Conservation (phyloP, 495 filamentous ascomycete species). For the Acidiella bohemica region DNA sequence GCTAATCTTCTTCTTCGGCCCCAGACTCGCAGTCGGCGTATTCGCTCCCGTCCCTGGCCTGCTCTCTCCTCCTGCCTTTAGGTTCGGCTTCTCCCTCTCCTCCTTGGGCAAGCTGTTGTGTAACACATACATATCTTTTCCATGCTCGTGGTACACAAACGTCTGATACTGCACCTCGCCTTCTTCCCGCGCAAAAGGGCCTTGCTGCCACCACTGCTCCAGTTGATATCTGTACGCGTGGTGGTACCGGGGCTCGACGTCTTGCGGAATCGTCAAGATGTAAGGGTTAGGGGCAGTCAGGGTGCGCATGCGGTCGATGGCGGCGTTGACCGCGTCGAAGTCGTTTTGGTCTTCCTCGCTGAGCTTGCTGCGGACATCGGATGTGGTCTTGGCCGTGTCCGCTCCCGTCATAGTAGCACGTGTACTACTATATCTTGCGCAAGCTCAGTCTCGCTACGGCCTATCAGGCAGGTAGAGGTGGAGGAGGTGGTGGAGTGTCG, state of each 20-base stretch:
- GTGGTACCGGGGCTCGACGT: conserved; percentile 11
- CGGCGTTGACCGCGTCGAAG: conserved; percentile 7
- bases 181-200: conserved; percentile 11
- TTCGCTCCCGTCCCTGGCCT: conserved; percentile 1
- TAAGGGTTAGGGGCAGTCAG: conserved; percentile 12
- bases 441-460: no score
- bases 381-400: background rate
- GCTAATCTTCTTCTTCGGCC: conserved; percentile 19
- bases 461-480: no score
- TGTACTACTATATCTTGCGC: no score
- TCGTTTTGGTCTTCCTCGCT: conserved; percentile 7
- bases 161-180: conserved; percentile 17
- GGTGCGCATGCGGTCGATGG: conserved; percentile 12
- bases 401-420: no score
- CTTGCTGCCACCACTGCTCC: conserved; percentile 13
- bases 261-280: conserved; percentile 18
- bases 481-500: no score
- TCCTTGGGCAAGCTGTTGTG: conserved; percentile 5
- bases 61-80: background rate
- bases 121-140: conserved; percentile 12
- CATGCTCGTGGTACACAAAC: conserved; percentile 16
- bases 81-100: background rate
- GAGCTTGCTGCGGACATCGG: background rate
- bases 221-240: conserved; percentile 7
- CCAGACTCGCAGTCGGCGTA: conserved; percentile 10